A percentile compares a stretch with the other conserved stretches of the same genome.
Conservation (phyloP, 495 filamentous ascomycete genomes). For the Poronia punctata region DNA sequence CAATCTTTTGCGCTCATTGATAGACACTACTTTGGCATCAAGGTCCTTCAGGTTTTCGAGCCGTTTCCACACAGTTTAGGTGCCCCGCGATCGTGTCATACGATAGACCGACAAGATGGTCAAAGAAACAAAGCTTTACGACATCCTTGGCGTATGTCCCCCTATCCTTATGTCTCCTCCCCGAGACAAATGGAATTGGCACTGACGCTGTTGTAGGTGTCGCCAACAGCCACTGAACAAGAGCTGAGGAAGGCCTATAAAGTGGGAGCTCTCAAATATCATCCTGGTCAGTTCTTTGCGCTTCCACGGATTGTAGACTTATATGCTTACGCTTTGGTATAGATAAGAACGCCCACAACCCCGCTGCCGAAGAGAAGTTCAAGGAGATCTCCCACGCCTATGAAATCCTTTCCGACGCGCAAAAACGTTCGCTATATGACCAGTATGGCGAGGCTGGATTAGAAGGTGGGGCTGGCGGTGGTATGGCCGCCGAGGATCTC, state of each 20-base stretch:
- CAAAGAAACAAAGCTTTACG: constrained; percentile 84
- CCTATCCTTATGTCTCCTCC: background rate
- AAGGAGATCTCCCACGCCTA: constrained; percentile 95
- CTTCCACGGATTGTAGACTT: background rate
- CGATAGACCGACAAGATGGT: constrained; percentile 59
- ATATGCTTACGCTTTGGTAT: constrained; percentile 18
- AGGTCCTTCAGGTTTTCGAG: constrained; percentile 11
- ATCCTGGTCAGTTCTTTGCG: constrained; percentile 64
- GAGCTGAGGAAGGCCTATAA: constrained; percentile 89
- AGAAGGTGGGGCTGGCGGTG: constrained; percentile 75
- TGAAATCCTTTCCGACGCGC: constrained; percentile 82
- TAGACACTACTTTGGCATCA: constrained; percentile 3
- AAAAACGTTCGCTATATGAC: constrained; percentile 90
- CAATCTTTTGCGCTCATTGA: too few relatives aligned
- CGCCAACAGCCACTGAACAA: constrained; percentile 62
- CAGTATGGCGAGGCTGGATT: constrained; percentile 96
- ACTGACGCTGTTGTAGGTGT: constrained; percentile 51
- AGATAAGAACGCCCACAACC: constrained; percentile 97
- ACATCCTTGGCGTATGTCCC: constrained; percentile 69
- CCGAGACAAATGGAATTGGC: background rate
- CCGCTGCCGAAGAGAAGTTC: constrained; percentile 92
- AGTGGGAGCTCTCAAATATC: constrained; percentile 80
- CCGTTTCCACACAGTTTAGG: background rate
- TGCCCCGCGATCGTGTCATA: background rate
- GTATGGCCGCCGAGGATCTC: constrained; percentile 94